phyloP scores from a whole-genome alignment of 768 basidiomycete genomes.

The Podaxis sp. region DNA sequence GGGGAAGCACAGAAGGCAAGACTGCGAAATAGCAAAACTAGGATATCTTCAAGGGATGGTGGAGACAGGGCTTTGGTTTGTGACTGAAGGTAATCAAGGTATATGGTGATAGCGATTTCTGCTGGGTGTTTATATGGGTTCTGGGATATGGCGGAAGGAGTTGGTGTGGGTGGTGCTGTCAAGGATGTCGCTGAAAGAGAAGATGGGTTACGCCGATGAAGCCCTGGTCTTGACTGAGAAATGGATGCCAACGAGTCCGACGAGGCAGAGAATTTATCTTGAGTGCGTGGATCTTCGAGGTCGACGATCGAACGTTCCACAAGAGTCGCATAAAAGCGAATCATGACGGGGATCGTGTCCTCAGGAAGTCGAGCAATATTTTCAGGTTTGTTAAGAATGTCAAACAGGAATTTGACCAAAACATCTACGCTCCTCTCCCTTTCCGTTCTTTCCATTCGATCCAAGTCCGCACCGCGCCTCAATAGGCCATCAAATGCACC shows the following conservation, averaged over 20 bases:
- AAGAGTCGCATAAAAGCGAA: constrained; percentile 56
- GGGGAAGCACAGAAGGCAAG: constrained; percentile 62
- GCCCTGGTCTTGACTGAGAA: constrained; percentile 5
- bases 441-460: constrained; percentile 44
- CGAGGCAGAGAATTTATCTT: constrained; percentile 30
- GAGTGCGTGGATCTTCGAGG: constrained; percentile 16
- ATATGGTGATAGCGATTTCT: constrained; percentile 61
- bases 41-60: constrained; percentile 45
- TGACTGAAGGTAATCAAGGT: constrained; percentile 57
- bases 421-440: constrained; percentile 61
- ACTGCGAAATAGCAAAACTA: constrained; percentile 72
- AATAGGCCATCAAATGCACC: constrained; percentile 55
- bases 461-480: constrained; percentile 24
- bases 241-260: constrained; percentile 14
- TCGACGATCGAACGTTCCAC: constrained; percentile 49
- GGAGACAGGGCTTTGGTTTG: constrained; percentile 59
- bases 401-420: constrained; percentile 53
- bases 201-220: constrained; percentile 11
- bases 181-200: constrained; percentile 5
- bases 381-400: constrained; percentile 44
- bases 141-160: constrained; percentile 14
- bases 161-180: constrained; percentile 24
- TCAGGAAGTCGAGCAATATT: constrained; percentile 60
- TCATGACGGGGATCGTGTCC: constrained; percentile 47
- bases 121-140: constrained; percentile 41